These are phyloP conservation scores for Monilinia laxa DNA, from an alignment of 2,329 filamentous ascomycete species.

Conservation along the genomic window DNA sequence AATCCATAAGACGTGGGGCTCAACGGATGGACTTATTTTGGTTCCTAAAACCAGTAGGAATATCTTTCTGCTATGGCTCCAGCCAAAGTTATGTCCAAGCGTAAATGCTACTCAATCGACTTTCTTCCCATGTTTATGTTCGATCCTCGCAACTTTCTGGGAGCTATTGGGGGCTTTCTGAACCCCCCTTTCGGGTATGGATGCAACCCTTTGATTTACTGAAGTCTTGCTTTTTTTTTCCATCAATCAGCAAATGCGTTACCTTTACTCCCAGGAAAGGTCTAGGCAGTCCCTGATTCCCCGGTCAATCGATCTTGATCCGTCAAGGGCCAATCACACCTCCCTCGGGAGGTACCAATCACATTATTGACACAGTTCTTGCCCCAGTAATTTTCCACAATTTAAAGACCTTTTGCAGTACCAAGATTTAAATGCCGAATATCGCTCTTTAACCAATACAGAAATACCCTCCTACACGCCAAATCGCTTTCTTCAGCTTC, in stretches of 20 bases:
- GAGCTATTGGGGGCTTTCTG: neutral
- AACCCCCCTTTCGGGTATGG: too few relatives aligned
- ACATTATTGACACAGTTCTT: neutral
- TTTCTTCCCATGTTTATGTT: neutral
- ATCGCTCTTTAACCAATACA: neutral
- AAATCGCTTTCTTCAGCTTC: slow-evolving; percentile 4
- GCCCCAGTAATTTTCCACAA: neutral
- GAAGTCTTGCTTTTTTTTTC: neutral
- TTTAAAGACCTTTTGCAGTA: neutral
- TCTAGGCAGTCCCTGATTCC: neutral
- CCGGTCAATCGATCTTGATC: neutral
- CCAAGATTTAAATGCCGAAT: slow-evolving; percentile 6
- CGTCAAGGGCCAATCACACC: neutral
- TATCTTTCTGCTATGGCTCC: neutral
- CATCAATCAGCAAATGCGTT: neutral
- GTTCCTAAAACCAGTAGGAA: neutral
- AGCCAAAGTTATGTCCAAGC: slow-evolving; percentile 3
- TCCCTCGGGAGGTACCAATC: neutral
- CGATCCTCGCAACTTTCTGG: neutral
- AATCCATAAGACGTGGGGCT: neutral
- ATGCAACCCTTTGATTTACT: neutral
- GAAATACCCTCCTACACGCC: neutral
- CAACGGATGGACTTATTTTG: neutral
- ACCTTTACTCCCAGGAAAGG: slow-evolving; percentile 1
- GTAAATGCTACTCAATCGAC: neutral